A percentile compares a stretch with the other conserved stretches of the same genome.
phyloP scores from a whole-genome alignment of 257 asterid genomes.

The Forsythia viridissima region DNA sequence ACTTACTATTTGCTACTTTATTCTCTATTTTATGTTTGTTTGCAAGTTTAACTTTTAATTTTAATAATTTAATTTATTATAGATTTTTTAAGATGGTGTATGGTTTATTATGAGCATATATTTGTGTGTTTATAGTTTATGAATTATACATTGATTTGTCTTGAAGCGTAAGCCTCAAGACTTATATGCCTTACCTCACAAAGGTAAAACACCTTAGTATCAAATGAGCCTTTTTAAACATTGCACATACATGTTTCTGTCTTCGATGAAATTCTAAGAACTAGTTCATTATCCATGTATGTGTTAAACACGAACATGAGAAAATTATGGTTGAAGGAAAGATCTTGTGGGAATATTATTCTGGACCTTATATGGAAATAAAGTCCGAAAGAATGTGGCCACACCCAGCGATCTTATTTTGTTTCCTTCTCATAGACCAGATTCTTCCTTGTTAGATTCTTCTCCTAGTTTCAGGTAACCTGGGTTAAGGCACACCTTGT shows the following conservation, averaged over 20 bases:
- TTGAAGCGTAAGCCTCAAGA: neutral
- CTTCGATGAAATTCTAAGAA: neutral
- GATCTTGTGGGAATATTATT: too few relatives aligned
- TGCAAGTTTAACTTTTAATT: neutral
- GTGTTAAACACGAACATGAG: neutral
- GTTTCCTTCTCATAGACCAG: neutral
- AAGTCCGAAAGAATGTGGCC: neutral
- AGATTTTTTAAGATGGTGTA: neutral
- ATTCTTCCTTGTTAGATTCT: neutral
- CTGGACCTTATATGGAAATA: too few relatives aligned
- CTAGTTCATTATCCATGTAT: neutral
- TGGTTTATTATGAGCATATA: neutral
- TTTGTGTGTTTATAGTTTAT: too few relatives aligned
- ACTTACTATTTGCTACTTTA: neutral
- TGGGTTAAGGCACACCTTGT: neutral
- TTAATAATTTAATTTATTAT: neutral
- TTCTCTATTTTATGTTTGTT: neutral
- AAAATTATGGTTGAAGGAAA: too few relatives aligned
- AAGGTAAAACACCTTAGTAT: too few relatives aligned
- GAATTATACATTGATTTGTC: neutral
- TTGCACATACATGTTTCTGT: neutral
- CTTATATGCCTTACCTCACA: too few relatives aligned
- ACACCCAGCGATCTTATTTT: neutral
- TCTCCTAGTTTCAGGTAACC: neutral
- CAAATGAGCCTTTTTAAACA: neutral